Base-by-base conservation (phyloP, 129 eudicot genomes). In the Gnaphalium uliginosum region DNA sequence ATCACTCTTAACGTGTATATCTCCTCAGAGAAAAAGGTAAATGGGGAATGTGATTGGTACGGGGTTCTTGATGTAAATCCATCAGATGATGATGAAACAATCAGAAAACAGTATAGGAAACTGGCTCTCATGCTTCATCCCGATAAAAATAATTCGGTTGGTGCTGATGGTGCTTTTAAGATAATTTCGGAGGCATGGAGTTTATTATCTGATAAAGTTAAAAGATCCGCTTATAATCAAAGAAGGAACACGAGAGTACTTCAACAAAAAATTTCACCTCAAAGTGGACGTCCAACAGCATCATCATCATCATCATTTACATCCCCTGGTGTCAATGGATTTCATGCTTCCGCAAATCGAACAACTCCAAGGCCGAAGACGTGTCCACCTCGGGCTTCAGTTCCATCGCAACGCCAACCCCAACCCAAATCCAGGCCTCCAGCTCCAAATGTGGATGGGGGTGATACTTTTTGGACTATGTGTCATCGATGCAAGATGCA, bases 81-180 rank as follows among this genome's bases (percentile, higher is more conserved):
- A 14, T 37, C 68, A 1, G 88, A 82, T 79, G 97, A 86, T 76
- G 95, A 88, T 41, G 89, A 86, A 43, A 83, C 86, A 23, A 63
- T 91, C 24, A 81, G 39, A 67, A 86, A 85, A 69, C 87, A 85
- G 54, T 88, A 91, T 64, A 67, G 86, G 69, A 88, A 88, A 74
- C 70, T 88, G 74, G 90, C 86, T 25, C 89, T 91, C 33, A 56
- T 60, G 66, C 87, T 91, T 32, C 97, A 91, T 84, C 95, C 97
- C 22, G 97, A 91, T 83, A 91, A 91, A 81, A 91, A 86, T 58
- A 88, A 86, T 79, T 81, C 83, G 26, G 77, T 85, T 48, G 95
- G 92, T 70, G 95, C 96, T 15, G 92, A 88, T 71, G 97, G 90
- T 73, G 97, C 97, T 0, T 91, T 91, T 80, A 87, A 91, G 62